These are phyloP conservation scores for Tieghemostelium lacteum DNA, from an alignment of 78 protist species.

Conservation along the genomic window DNA sequence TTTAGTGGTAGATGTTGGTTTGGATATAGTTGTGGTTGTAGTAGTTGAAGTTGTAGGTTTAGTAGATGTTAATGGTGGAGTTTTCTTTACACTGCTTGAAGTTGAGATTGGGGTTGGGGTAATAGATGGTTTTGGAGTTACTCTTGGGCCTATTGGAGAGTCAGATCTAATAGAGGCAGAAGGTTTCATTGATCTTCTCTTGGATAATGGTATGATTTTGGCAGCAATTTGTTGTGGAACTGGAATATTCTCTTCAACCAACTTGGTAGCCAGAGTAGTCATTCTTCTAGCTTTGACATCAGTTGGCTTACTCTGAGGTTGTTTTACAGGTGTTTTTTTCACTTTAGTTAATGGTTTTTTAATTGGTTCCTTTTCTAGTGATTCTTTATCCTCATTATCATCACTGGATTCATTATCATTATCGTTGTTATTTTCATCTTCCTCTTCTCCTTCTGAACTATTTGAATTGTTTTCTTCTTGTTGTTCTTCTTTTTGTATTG, in stretches of 20 bases:
- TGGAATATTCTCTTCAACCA: neutral
- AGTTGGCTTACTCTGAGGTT: neutral
- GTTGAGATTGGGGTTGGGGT: neutral
- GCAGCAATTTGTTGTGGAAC: neutral
- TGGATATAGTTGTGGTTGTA: neutral
- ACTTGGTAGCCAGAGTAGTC: neutral
- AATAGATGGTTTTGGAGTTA: neutral
- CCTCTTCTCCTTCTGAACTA: no score
- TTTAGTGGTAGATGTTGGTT: neutral
- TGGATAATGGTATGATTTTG: neutral
- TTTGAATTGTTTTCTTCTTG: no score
- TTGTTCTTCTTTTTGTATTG: no score
- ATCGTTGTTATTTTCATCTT: neutral
- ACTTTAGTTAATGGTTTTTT: neutral
- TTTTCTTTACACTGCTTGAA: neutral
- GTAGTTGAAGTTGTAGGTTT: neutral
- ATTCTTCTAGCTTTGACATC: neutral
- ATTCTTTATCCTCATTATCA: neutral
- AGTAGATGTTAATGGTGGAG: neutral
- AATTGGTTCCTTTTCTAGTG: neutral
- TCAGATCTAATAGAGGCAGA: neutral
- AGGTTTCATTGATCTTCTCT: neutral
- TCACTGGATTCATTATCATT: neutral
- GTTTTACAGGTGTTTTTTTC: neutral
- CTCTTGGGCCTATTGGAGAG: neutral